Evolutionary conservation across 176 grass and related monocot genomes (phyloP).

Genomic region (Lolium rigidum): DNA sequence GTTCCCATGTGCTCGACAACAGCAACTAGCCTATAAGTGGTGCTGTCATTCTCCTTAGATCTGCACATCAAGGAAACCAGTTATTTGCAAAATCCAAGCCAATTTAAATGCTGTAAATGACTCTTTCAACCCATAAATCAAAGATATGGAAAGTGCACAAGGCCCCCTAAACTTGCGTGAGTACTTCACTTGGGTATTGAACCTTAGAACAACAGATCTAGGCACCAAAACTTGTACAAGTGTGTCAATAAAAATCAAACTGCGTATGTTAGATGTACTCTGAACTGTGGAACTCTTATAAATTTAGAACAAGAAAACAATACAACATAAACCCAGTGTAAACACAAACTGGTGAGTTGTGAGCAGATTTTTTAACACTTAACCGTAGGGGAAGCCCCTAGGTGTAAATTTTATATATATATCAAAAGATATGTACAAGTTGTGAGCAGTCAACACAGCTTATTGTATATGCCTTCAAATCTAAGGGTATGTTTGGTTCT

Average conservation of each 20-base stretch:
- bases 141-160: constrained; percentile 7
- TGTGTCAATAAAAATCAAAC: background rate
- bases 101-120: constrained; percentile 7
- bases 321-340: constrained; percentile 2
- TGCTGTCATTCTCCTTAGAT: constrained; percentile 61
- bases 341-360: background rate
- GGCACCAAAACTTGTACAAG: constrained; percentile 3
- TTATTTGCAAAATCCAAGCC: constrained; percentile 35
- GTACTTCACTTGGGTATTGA: background rate
- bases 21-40: constrained; percentile 65
- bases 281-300: background rate
- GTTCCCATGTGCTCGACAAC: constrained; percentile 80
- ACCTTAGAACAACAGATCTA: background rate
- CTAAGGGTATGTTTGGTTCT: background rate
- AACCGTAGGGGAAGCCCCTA: no score
- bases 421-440: no score
- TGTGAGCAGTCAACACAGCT: background rate
- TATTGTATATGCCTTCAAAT: constrained; percentile 6
- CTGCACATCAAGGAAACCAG: constrained; percentile 47
- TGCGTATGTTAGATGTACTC: background rate
- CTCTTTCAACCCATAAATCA: constrained; percentile 24
- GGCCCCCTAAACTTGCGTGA: background rate
- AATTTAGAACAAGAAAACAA: background rate
- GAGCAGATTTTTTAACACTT: no score
- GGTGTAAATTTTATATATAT: no score